Base-by-base conservation (phyloP, 2,329 filamentous ascomycete species). In the Aureobasidium sp. region DNA sequence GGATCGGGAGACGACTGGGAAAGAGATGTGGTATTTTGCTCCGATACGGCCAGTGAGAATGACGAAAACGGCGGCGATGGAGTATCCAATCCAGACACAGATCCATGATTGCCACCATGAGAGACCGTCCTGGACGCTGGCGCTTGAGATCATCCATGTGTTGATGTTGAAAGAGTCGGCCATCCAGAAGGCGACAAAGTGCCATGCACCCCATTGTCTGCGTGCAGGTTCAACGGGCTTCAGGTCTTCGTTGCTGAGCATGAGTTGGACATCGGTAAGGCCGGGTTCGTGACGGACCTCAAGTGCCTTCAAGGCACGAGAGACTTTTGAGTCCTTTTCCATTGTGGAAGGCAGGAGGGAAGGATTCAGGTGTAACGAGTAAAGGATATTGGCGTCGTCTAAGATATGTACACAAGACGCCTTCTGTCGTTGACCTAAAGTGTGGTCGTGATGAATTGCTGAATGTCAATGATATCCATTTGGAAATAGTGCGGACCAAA, bases 21-120 rank as follows among this genome's bases (percentile, higher is more conserved):
- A 96, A 1, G 89, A 88, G 66, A 96, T 90, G 73, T 96, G 91
- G 73, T 96, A 96, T 29, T 83, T 84, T 12, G 91, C 89, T 64
- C 91, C 92, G 56, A 96, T 92, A 53, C 90, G 86, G 66, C 90
- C 91, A 6, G 89, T 95, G 65, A 87, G 65, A 69, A 85, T 87
- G 66, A 95, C 82, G 75, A 96, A 95, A 70, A 77, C 78, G 37
- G 81, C 90, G 0, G 91, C 85, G 66, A 96, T 86, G 39, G 85
- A 79, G 71, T 96, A 96, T 61, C 92, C 91, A 31, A 96, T 73
- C 45, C 79, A 80, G 67, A 47, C 73, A 67, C 68, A 76, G 74
- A 52, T 67, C 76, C 34, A 81, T 64, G 17, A 74, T 66, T 81
- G 79, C 79, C 79, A 82, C 74, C 80, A 79, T 45, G 73, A 77